Base-by-base conservation (phyloP, 257 asterid genomes). In the Solanum paucissectum region DNA sequence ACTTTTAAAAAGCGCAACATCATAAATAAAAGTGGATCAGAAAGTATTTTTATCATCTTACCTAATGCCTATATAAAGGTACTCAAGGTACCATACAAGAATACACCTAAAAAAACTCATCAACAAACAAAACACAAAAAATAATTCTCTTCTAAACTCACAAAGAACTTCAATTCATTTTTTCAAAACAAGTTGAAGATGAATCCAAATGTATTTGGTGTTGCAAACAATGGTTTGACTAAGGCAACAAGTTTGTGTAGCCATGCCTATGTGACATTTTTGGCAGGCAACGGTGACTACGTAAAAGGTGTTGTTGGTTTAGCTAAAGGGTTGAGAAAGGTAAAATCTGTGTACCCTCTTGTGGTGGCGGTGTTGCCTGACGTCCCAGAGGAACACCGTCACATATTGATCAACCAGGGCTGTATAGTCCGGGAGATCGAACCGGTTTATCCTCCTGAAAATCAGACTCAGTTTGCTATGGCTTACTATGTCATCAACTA, bases 331-430 rank as follows among this genome's bases (percentile, higher is more conserved):
- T 46, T 85, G 21, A 36, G 66, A 12, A 85, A 37, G 81, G 81
- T 36, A 4, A 66, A 66, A 23, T 62, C 77, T 25, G 12, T 2
- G 0, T 85, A 85, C 64, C 87, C 87, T 42, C 42, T 66, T 3
- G 81, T 85, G 2, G 66, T 66, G 81, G 87, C 87, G 21, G 87
- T 85, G 9, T 64, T 85, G 66, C 87, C 87, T 40, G 44, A 85
- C 12, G 87, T 66, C 3, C 87, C 81, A 33, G 66, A 85, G 2
- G 87, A 85, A 46, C 44, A 85, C 23, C 44, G 66, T 20, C 10
- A 36, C 36, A 13, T 85, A 9, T 36, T 85, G 58, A 14, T 37
- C 32, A 27, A 14, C 9, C 87, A 85, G 58, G 87, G 87, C 1
- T 85, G 87, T 7, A 38, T 85, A 14, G 66, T 85, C 37, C 64